Evolutionary conservation across 2,329 filamentous ascomycete genomes (phyloP).

Genomic region (Fusarium pseudocircinatum): DNA sequence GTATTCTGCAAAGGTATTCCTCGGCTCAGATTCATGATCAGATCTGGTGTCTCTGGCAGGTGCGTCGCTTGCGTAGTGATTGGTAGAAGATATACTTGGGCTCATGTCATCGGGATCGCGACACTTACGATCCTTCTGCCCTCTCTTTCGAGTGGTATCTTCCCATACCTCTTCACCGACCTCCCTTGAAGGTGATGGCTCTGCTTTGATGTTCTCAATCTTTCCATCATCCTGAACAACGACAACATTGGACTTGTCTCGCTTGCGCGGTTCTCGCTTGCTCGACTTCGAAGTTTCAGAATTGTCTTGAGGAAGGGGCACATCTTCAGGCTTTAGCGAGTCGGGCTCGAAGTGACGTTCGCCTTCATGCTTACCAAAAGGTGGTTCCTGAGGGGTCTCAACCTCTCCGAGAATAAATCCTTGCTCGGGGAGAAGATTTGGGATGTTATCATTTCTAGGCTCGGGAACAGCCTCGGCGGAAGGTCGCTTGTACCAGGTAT

Average conservation of each 20-base stretch:
- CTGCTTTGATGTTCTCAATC: conserved; percentile 20
- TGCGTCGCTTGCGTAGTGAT: conserved; percentile 41
- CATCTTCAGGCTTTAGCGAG: conserved; percentile 29
- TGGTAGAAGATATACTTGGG: conserved; percentile 43
- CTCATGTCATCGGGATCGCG: conserved; percentile 41
- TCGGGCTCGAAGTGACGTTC: conserved; percentile 9
- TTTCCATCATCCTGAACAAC: conserved; percentile 43
- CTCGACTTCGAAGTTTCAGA: conserved; percentile 43
- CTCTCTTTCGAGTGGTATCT: conserved; percentile 46
- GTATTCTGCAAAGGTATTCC: conserved; percentile 12
- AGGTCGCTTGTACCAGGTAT: conserved; percentile 58
- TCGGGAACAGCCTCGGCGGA: conserved; percentile 60
- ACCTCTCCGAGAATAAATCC: conserved; percentile 61
- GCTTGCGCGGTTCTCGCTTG: conserved; percentile 53
- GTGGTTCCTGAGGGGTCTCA: conserved; percentile 52
- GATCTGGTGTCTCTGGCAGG: conserved; percentile 26
- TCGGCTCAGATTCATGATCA: conserved; percentile 18
- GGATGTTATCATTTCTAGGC: conserved; percentile 47
- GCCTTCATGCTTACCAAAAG: conserved; percentile 31
- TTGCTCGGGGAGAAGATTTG: conserved; percentile 45
- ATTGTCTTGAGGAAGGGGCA: conserved; percentile 37
- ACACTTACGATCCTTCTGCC: conserved; percentile 46
- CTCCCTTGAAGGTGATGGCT: conserved; percentile 31
- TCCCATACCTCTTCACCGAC: conserved; percentile 37
- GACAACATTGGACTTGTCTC: conserved; percentile 50